Evolutionary conservation across 768 basidiomycete species (phyloP), one percentile per base, ranked within the genome.

Genomic region (Lentinula detonsa): DNA sequence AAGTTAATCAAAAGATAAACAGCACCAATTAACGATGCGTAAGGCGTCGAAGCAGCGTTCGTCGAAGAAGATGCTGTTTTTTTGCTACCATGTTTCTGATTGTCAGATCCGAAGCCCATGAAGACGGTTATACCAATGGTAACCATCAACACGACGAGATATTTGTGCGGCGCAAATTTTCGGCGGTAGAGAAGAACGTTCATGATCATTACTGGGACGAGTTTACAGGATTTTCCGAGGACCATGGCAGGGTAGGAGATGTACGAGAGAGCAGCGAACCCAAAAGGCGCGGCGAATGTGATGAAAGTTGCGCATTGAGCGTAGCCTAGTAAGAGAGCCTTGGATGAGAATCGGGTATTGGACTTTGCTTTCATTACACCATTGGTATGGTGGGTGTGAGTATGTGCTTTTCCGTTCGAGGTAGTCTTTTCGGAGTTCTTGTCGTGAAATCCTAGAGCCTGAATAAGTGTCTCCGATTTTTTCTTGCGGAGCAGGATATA

Each of bases 161-260:
- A 99, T 71, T 98, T 98, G 83, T 98, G 90, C 1, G 86, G 82
- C 0, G 94, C 91, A 72, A 98, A 98, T 64, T 83, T 82, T 53
- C 96, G 88, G 59, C 95, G 93, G 75, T 98, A 98, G 61, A 98
- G 81, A 42, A 98, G 68, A 67, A 98, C 87, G 75, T 98, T 98
- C 90, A 98, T 95, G 73, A 98, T 83, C 85, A 96, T 93, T 62
- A 95, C 97, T 0, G 97, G 97, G 48, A 99, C 93, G 70, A 99
- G 92, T 72, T 98, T 98, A 82, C 97, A 98, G 0, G 95, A 98
- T 73, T 98, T 98, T 57, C 93, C 97, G 65, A 98, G 88, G 37
- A 98, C 95, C 91, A 98, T 96, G 48, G 96, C 94, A 54, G 97
- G 97, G 78, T 98, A 98, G 16, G 94, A 94, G 70, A 99, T 95